Base-by-base conservation (phyloP, 495 filamentous ascomycete genomes). In the Aspergillus steynii region DNA sequence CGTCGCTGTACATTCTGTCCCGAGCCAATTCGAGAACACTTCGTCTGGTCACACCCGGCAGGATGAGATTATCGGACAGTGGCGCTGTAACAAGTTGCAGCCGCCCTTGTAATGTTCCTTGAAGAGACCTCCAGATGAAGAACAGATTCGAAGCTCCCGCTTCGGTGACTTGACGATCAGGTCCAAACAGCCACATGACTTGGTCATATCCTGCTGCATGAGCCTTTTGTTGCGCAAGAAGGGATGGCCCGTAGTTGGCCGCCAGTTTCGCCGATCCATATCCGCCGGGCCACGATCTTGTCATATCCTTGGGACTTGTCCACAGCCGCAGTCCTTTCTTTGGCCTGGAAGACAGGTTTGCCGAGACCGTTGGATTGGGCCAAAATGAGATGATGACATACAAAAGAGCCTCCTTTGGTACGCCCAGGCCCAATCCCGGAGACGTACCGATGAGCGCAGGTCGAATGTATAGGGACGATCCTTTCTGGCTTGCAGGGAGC, bases 11-110 rank as follows among this genome's bases (percentile, higher is more conserved):
- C 20, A 60, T 27, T 26, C 58, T 49, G 26, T 31, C 50, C 2
- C 37, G 50, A 9, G 34, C 58, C 37, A 60, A 5, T 26, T 54
- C 58, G 25, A 60, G 50, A 25, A 54, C 27, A 29, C 58, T 60
- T 10, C 50, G 50, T 9, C 58, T 26, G 1, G 58, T 60, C 3
- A 60, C 29, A 10, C 58, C 58, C 1, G 50, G 50, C 0, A 60
- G 51, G 14, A 53, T 55, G 3, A 46, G 28, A 6, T 42, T 25
- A n/a, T 55, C 34, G 0, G 54, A 27, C 9, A 60, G 32, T 5
- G 58, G 58, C 8, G 58, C 26, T 0, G 58, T 60, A 0, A 54
- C 12, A 8, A 58, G 27, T 49, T 58, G 45, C 1, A 58, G 45
- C 20, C 25, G 10, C 3, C 55, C 55, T 9, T 58, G 15, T 15